Evolutionary conservation across 352 stramenopile genomes (phyloP).

Genomic region (Peronospora belbahrii): DNA sequence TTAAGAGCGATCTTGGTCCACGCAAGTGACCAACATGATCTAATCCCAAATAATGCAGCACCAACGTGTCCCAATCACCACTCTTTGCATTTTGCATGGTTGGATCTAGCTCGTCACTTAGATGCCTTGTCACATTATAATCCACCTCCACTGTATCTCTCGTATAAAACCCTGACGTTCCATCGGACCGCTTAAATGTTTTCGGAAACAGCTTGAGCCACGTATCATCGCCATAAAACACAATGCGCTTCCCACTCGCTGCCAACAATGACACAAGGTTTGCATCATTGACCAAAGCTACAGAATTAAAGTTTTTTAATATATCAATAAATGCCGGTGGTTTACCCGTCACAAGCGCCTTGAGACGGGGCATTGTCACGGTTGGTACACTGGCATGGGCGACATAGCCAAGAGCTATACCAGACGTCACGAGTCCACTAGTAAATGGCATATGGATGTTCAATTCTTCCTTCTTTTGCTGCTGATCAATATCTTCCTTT

Average conservation of each 20-base stretch:
- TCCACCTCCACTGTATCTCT: constrained; percentile 84
- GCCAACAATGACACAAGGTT: constrained; percentile 62
- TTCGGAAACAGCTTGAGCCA: constrained; percentile 84
- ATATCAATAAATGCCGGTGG: constrained; percentile 86
- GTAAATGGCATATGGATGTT: constrained; percentile 68
- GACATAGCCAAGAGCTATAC: constrained; percentile 60
- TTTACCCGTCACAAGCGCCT: constrained; percentile 81
- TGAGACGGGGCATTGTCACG: constrained; percentile 86
- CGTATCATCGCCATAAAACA: constrained; percentile 88
- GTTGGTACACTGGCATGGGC: constrained; percentile 77
- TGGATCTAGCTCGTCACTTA: constrained; percentile 78
- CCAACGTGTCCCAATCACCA: constrained; percentile 73
- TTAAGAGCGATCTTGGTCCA: constrained; percentile 66
- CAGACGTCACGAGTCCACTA: constrained; percentile 34
- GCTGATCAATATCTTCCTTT: not conserved
- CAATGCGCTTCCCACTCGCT: constrained; percentile 41
- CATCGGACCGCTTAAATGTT: constrained; percentile 61
- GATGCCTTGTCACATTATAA: constrained; percentile 77
- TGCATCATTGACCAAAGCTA: constrained; percentile 49
- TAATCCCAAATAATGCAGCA: constrained; percentile 83
- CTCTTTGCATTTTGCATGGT: constrained; percentile 52
- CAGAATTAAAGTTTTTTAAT: constrained; percentile 88
- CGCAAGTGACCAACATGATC: constrained; percentile 82
- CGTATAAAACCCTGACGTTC: constrained; percentile 85
- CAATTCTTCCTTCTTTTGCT: constrained; percentile 31